These are phyloP conservation scores for Komagataella pastoris DNA, from an alignment of 805 yeast genomes.

Conservation along the genomic window DNA sequence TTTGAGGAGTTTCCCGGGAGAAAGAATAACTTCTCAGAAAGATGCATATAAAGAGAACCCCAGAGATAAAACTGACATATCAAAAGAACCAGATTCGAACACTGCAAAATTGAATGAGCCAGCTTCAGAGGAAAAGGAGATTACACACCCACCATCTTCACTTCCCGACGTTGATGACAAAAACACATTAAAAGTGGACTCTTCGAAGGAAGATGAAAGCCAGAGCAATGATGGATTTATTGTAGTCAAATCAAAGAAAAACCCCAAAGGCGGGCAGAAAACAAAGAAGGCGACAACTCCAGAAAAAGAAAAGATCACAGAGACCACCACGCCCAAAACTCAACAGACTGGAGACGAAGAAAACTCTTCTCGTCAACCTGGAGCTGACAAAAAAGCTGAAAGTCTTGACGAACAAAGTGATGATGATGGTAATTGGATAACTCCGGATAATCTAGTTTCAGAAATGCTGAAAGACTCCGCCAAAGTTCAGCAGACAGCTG, in stretches of 20 bases:
- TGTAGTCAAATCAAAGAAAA: background rate
- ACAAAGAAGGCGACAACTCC: background rate
- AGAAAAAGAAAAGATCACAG: background rate
- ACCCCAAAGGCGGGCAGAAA: background rate
- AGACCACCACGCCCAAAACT: constrained; percentile 4
- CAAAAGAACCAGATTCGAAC: background rate
- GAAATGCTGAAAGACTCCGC: constrained; percentile 61
- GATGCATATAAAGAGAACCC: constrained; percentile 11
- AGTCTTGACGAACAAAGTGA: constrained; percentile 35
- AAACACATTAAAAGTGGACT: background rate
- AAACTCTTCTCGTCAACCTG: constrained; percentile 1
- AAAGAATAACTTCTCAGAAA: constrained; percentile 13
- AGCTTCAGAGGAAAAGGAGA: background rate
- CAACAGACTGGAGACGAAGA: constrained; percentile 4
- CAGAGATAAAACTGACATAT: background rate
- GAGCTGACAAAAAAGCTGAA: constrained; percentile 11
- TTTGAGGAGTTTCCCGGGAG: constrained; percentile 63
- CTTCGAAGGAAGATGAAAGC: background rate
- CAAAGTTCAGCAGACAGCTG: constrained; percentile 27
- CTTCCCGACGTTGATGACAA: constrained; percentile 2
- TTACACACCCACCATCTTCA: constrained; percentile 1
- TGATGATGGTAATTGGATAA: constrained; percentile 83
- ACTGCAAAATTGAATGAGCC: background rate
- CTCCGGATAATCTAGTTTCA: constrained; percentile 70
- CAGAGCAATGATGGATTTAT: background rate